phyloP scores from a whole-genome alignment of 192 early-diverging fungal genomes.

The Geosiphon pyriformis region DNA sequence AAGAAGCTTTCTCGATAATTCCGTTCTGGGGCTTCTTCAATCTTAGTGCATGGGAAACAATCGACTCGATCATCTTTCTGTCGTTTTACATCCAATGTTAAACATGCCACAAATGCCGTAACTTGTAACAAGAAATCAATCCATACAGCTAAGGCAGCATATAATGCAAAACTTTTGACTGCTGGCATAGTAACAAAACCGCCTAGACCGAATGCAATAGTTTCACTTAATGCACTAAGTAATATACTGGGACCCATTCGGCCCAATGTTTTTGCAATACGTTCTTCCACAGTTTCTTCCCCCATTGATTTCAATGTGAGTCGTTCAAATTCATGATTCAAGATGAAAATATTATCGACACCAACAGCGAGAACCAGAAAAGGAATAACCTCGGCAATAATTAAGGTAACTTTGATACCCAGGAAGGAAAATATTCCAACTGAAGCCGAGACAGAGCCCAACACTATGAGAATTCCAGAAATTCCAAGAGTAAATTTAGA shows the following conservation, averaged over 20 bases:
- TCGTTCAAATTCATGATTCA: slow-evolving; percentile 57
- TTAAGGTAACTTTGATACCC: slow-evolving; percentile 57
- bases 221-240: slow-evolving; percentile 54
- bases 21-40: slow-evolving; percentile 37
- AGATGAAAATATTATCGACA: slow-evolving; percentile 65
- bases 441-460: slow-evolving; percentile 54
- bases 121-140: slow-evolving; percentile 60
- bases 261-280: slow-evolving; percentile 51
- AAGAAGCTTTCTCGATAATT: slow-evolving; percentile 45
- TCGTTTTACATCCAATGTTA: slow-evolving; percentile 52
- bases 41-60: slow-evolving; percentile 47
- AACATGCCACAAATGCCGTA: slow-evolving; percentile 54
- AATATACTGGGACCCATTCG: slow-evolving; percentile 59
- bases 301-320: slow-evolving; percentile 33
- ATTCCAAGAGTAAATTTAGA: slow-evolving; percentile 58
- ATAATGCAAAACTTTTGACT: slow-evolving; percentile 62
- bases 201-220: slow-evolving; percentile 58
- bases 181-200: slow-evolving; percentile 62
- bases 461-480: slow-evolving; percentile 54
- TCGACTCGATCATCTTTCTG: slow-evolving; percentile 48
- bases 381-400: slow-evolving; percentile 66
- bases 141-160: slow-evolving; percentile 59
- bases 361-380: slow-evolving; percentile 63
- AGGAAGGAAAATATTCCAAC: slow-evolving; percentile 57
- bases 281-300: slow-evolving; percentile 49